Conservation (phyloP, 1,139 yeast genomes). For the Scheffersomyces illinoinensis region DNA sequence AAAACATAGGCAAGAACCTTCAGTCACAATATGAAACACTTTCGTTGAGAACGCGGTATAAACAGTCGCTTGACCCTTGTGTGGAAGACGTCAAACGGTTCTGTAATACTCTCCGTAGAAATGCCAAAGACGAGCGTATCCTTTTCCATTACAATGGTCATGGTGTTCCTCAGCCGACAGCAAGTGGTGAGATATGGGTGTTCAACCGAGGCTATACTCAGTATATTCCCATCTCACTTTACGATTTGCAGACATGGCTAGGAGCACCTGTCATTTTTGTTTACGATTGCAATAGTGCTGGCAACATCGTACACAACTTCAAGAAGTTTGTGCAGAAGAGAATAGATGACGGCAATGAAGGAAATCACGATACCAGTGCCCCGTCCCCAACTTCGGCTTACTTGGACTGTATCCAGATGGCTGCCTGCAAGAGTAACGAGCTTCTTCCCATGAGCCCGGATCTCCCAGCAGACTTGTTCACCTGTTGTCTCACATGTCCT, state of each 20-base stretch:
- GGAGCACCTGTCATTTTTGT: constrained; percentile 98
- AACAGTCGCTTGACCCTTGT: constrained; percentile 89
- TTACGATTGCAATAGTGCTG: constrained; percentile 94
- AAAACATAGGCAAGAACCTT: constrained; percentile 83
- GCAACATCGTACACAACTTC: constrained; percentile 87
- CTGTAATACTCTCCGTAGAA: constrained; percentile 83
- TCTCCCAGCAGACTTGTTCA: constrained; percentile 92
- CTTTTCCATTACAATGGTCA: constrained; percentile 96
- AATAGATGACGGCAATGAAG: constrained; percentile 81
- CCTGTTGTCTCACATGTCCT: constrained; percentile 94
- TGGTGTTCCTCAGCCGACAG: constrained; percentile 97
- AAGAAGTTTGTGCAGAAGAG: constrained; percentile 89
- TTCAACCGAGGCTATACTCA: constrained; percentile 96
- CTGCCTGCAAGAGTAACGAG: constrained; percentile 89
- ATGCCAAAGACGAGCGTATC: constrained; percentile 88
- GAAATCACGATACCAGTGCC: constrained; percentile 63
- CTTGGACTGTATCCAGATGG: constrained; percentile 87
- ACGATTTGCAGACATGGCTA: constrained; percentile 93
- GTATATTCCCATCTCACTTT: constrained; percentile 90
- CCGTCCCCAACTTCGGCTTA: constrained; percentile 71
- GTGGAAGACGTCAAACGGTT: constrained; percentile 94
- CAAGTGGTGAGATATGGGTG: constrained; percentile 99
- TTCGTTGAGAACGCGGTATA: constrained; percentile 84
- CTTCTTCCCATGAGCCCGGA: constrained; percentile 91
- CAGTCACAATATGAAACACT: constrained; percentile 89